Base-by-base conservation (phyloP, 176 grass and related monocot species). In the Tuctoria greenei region DNA sequence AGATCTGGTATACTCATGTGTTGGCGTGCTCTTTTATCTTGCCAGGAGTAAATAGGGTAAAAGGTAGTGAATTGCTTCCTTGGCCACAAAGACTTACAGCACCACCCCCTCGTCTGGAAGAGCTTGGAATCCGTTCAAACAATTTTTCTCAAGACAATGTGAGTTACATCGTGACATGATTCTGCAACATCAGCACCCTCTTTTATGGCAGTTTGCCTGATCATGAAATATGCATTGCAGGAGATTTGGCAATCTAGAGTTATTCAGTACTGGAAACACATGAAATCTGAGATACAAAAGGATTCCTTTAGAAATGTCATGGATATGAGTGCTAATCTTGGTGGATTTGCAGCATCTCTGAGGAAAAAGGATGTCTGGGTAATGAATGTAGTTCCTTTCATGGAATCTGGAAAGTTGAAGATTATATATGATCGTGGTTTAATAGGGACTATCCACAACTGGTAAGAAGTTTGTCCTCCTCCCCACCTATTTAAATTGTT, bases 351-450 rank as follows among this genome's bases (percentile, higher is more conserved):
- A 82, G 84, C 87, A 79, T 90, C 91, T 21, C 81, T 93, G 43
- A 73, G 28, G 47, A 81, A 87, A 70, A 90, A 87, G 13, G 61
- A 87, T 57, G 85, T 88, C 60, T 94, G 91, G 91, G 91, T 94
- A 51, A 94, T 94, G 91, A 94, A 94, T 88, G 79, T 91, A 69
- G 25, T 91, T 80, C 76, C 85, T 74, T 78, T 46, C 28, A 49
- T 4, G 34, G 71, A 94, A 78, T 88, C 85, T 78, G 78, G 80
- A 72, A 91, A 91, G 61, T 71, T 94, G 85, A 94, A 94, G 61
- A 80, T 88, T 63, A 91, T 94, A 52, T 94, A 94, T 67, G 88
- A 94, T 69, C 82, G 85, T 51, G 91, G 91, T 83, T 86, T 94
- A 83, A 78, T 94, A 58, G 91, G 91, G 56, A 88, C 79, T 62